phyloP scores from a whole-genome alignment of 805 yeast genomes.

The Wickerhamomyces bisporus region DNA sequence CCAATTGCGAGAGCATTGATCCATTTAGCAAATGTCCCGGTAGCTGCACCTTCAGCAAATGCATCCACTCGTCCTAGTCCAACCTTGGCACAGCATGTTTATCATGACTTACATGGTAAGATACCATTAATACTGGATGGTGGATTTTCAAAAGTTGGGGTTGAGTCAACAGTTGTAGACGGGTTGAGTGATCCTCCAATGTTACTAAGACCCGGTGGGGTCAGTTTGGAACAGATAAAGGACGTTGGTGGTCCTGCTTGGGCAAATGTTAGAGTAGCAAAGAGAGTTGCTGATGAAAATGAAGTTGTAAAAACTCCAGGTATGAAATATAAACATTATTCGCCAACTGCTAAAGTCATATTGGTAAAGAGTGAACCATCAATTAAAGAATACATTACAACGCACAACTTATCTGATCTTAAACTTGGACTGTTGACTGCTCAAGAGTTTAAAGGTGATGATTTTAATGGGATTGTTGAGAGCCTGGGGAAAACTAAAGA shows the following conservation, averaged over 20 bases:
- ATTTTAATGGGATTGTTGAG: constrained; percentile 21
- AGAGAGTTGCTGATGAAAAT: constrained; percentile 52
- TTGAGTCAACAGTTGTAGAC: constrained; percentile 91
- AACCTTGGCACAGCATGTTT: constrained; percentile 82
- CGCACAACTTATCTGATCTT: constrained; percentile 18
- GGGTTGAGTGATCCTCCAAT: constrained; percentile 83
- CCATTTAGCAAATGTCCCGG: constrained; percentile 75
- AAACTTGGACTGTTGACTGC: constrained; percentile 52
- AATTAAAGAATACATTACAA: constrained; percentile 25
- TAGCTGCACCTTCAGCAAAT: constrained; percentile 98
- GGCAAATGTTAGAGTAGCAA: constrained; percentile 59
- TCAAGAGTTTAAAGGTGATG: constrained; percentile 17
- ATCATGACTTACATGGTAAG: constrained; percentile 68
- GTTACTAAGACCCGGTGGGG: constrained; percentile 91
- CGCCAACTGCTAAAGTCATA: constrained; percentile 82
- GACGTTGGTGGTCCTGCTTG: constrained; percentile 63
- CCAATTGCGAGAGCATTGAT: constrained; percentile 89
- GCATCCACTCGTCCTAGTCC: constrained; percentile 96
- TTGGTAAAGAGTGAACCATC: constrained; percentile 43
- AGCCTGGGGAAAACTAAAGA: constrained; percentile 38
- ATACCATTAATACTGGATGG: constrained; percentile 90
- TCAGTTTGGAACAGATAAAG: constrained; percentile 71
- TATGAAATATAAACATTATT: constrained; percentile 94
- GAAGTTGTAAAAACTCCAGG: constrained; percentile 92
- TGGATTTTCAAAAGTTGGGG: constrained; percentile 82